Percentiles rank a stretch among this genome's conserved stretches.
Evolutionary conservation across 2,329 filamentous ascomycete species (phyloP).

Genomic region (Aureobasidium uvarum): DNA sequence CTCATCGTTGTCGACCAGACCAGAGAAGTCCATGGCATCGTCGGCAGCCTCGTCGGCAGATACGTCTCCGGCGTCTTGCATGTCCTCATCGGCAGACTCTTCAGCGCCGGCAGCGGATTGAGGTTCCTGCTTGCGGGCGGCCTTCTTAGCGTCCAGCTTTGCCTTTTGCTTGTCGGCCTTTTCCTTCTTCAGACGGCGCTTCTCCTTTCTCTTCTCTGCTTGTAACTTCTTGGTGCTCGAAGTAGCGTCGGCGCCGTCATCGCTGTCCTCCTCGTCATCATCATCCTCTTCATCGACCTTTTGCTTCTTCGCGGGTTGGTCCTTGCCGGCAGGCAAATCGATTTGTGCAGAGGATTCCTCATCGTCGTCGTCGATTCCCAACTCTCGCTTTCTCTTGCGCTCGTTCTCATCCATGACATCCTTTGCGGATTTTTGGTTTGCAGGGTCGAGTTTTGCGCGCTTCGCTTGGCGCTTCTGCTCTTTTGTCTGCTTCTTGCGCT

Average conservation of each 20-base stretch:
- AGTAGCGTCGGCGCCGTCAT: conserved; percentile 30
- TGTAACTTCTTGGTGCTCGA: conserved; percentile 37
- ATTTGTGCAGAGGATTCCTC: conserved; percentile 35
- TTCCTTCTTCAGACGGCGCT: conserved; percentile 48
- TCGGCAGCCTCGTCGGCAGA: conserved; percentile 37
- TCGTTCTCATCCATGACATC: conserved; percentile 88
- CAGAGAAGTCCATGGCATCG: conserved; percentile 30
- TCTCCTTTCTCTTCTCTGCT: conserved; percentile 46
- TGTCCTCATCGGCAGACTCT: conserved; percentile 35
- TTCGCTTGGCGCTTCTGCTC: conserved; percentile 79
- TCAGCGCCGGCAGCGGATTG: conserved; percentile 33
- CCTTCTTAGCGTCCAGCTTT: conserved; percentile 44
- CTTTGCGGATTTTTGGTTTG: conserved; percentile 85
- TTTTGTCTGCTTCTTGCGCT: conserved; percentile 92
- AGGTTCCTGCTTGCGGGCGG: conserved; percentile 34
- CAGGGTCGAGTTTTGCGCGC: conserved; percentile 85
- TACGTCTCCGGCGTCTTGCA: conserved; percentile 34
- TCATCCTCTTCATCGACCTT: conserved; percentile 39
- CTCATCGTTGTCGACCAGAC: conserved; percentile 29
- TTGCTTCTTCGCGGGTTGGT: conserved; percentile 46
- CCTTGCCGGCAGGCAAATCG: conserved; percentile 24
- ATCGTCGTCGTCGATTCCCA: conserved; percentile 56
- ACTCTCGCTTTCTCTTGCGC: conserved; percentile 69
- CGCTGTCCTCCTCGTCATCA: conserved; percentile 25
- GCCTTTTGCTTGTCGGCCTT: conserved; percentile 37